Conservation (phyloP, 495 filamentous ascomycete species). For the Tricharina praecox region DNA sequence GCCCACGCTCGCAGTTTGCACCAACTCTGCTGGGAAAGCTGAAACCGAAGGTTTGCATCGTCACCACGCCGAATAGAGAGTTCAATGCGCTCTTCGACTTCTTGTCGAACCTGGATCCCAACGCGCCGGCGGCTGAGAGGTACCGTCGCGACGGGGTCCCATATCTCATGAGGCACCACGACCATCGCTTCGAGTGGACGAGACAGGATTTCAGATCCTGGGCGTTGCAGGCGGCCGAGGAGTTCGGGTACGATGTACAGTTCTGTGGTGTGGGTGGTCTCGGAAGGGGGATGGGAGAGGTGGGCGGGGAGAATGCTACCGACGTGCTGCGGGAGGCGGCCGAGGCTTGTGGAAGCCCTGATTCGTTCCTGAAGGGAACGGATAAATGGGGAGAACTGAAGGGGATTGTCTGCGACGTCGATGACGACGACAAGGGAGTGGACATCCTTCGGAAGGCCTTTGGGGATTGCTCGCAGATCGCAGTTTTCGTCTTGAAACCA, state of each 20-base stretch:
- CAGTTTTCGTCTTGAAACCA: conserved; percentile 16
- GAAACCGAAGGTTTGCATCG: conserved; percentile 20
- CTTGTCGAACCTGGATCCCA: neutral
- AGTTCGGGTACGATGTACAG: conserved; percentile 21
- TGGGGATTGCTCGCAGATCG: conserved; percentile 23
- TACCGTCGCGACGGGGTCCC: conserved; percentile 7
- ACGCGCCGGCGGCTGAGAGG: neutral
- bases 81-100: conserved; percentile 24
- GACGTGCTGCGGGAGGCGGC: neutral
- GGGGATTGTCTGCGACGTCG: neutral
- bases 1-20: conserved; percentile 16
- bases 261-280: conserved; percentile 22
- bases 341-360: neutral
- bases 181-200: conserved; percentile 27
- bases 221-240: conserved; percentile 13
- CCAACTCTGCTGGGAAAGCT: conserved; percentile 18
- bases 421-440: neutral
- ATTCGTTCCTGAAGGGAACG: neutral
- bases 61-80: conserved; percentile 25
- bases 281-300: conserved; percentile 13
- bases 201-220: conserved; percentile 20
- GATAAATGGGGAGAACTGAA: neutral
- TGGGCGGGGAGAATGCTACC: conserved; percentile 9
- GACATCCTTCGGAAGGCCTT: conserved; percentile 10
- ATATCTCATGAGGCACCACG: conserved; percentile 24